phyloP scores from a whole-genome alignment of 108 stramenopile genomes.

The Aurantiochytrium sp. region DNA sequence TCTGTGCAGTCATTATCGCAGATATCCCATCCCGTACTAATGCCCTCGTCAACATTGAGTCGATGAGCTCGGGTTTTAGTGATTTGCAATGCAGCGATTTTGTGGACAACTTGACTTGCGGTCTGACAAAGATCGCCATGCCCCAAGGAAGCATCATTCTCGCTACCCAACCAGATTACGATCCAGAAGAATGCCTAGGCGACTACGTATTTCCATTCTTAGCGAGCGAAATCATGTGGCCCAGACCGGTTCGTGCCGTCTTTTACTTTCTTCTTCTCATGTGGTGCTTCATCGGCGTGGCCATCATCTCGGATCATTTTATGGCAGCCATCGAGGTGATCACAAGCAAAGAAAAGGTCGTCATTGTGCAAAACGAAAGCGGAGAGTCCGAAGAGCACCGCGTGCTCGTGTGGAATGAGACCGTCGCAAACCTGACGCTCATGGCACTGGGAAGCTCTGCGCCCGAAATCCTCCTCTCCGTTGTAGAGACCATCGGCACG shows the following conservation, averaged over 20 bases:
- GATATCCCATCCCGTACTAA: too few relatives aligned
- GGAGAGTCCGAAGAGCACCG: not conserved
- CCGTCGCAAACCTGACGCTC: slow-evolving; percentile 39
- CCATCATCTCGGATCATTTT: slow-evolving; percentile 29
- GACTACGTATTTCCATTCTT: not conserved
- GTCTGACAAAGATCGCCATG: not conserved
- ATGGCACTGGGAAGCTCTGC: slow-evolving; percentile 44
- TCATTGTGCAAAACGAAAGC: not conserved
- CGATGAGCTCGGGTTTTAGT: too few relatives aligned
- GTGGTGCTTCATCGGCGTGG: slow-evolving; percentile 26
- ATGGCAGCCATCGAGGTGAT: slow-evolving; percentile 36
- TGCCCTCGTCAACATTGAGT: too few relatives aligned
- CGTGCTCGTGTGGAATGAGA: slow-evolving; percentile 33
- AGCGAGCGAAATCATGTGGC: not conserved
- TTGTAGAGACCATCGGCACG: slow-evolving; percentile 24
- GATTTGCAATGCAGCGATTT: too few relatives aligned
- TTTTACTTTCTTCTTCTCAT: slow-evolving; percentile 20
- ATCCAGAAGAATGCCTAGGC: not conserved
- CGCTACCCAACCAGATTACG: not conserved
- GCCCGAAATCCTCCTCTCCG: slow-evolving; percentile 33
- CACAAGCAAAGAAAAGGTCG: slow-evolving; percentile 8
- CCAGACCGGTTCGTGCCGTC: not conserved
- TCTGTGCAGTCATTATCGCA: too few relatives aligned
- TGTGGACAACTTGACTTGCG: not conserved
- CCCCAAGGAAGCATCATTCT: not conserved